Evolutionary conservation across 139 green algal genomes (phyloP).

Genomic region (Chlorella sp.): DNA sequence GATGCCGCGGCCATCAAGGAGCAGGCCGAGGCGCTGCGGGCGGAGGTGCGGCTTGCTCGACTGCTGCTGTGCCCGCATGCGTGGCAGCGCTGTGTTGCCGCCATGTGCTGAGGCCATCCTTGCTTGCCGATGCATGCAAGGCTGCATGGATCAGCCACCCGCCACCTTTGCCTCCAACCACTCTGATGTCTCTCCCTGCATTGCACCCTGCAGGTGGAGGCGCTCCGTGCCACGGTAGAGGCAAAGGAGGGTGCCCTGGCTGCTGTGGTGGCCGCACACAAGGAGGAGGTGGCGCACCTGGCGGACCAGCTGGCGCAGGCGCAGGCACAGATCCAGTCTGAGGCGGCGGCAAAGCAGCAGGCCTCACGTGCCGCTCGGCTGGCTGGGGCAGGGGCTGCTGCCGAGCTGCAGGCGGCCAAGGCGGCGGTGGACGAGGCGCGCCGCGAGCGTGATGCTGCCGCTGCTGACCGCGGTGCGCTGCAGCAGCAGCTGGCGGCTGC

Average conservation of each 20-base stretch:
- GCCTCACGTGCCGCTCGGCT: neutral
- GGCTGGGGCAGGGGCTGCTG: neutral
- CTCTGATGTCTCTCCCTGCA: too few species aligned
- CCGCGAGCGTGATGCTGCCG: conserved; percentile 9
- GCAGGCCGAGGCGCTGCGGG: neutral
- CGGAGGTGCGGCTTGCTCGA: neutral
- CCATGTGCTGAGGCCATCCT: too few species aligned
- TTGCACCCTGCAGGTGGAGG: neutral
- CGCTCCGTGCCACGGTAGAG: neutral
- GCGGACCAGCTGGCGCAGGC: neutral
- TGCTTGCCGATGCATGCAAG: too few species aligned
- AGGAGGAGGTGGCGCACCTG: neutral
- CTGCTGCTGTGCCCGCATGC: neutral
- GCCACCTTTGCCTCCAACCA: too few species aligned
- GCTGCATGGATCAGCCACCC: too few species aligned
- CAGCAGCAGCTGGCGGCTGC: conserved; percentile 12
- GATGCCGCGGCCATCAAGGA: neutral
- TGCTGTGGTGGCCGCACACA: neutral
- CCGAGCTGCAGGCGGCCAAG: conserved; percentile 1
- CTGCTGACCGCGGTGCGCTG: conserved; percentile 9
- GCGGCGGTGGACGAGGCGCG: neutral
- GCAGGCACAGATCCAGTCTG: neutral
- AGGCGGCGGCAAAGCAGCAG: neutral
- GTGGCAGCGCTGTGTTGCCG: too few species aligned
- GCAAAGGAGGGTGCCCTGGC: neutral